phyloP scores from a whole-genome alignment of 768 basidiomycete species.

The Calocybe indica region DNA sequence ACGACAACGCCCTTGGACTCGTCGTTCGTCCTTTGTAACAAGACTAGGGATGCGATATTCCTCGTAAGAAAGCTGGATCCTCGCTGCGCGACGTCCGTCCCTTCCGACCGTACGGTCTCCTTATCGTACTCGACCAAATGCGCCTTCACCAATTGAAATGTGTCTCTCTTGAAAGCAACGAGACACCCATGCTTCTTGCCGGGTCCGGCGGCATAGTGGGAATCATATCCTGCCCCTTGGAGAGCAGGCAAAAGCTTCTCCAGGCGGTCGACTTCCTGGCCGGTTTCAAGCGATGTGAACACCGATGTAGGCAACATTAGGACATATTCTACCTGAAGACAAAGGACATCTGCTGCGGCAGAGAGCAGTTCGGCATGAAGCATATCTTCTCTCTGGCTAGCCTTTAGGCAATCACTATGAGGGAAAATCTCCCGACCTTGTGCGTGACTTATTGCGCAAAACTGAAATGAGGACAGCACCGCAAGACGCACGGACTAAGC shows the following conservation, averaged over 20 bases:
- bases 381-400: slow-evolving; percentile 67
- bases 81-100: slow-evolving; percentile 26
- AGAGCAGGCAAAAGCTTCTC: slow-evolving; percentile 67
- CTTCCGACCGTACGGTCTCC: slow-evolving; percentile 40
- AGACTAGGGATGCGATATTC: slow-evolving; percentile 77
- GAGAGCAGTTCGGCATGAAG: slow-evolving; percentile 68
- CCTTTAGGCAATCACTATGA: slow-evolving; percentile 80
- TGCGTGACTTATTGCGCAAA: not conserved
- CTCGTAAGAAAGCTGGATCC: slow-evolving; percentile 66
- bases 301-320: not conserved
- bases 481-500: slow-evolving; percentile 62
- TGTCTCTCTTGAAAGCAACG: slow-evolving; percentile 58
- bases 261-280: slow-evolving; percentile 82
- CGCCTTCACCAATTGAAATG: slow-evolving; percentile 41
- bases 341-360: slow-evolving; percentile 74
- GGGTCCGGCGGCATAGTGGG: slow-evolving; percentile 63
- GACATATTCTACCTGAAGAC: slow-evolving; percentile 63
- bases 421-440: slow-evolving; percentile 80
- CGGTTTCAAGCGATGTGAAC: slow-evolving; percentile 1
- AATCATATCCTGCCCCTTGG: slow-evolving; percentile 55
- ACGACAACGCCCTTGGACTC: slow-evolving; percentile 56
- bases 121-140: slow-evolving; percentile 66
- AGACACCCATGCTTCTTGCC: slow-evolving; percentile 84
- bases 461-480: not conserved
- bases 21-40: slow-evolving; percentile 41